Percentiles rank a stretch among this genome's conserved stretches.
phyloP scores from a whole-genome alignment of 164 flowering plant genomes.

The Cinnamomum chago region DNA sequence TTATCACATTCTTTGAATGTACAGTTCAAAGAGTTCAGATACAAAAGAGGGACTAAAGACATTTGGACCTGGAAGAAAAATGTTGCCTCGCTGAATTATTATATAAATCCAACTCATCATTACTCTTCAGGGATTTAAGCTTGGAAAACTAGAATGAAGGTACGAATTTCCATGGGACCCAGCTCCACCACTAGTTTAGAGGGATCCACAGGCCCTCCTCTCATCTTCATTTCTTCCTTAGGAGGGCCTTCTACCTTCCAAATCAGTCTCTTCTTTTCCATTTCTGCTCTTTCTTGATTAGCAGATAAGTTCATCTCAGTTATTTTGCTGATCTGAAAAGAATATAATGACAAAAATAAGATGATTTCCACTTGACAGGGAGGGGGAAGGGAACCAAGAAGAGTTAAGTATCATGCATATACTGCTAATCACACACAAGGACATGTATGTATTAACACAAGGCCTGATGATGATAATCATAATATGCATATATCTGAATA shows the following conservation, averaged over 20 bases:
- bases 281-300: constrained; percentile 74
- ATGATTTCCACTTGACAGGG: background rate
- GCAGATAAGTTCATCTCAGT: constrained; percentile 79
- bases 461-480: background rate
- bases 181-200: constrained; percentile 58
- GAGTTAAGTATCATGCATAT: background rate
- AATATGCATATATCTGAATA: background rate
- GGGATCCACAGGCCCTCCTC: constrained; percentile 78
- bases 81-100: no score
- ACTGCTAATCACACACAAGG: background rate
- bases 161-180: constrained; percentile 90
- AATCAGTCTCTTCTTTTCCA: constrained; percentile 72
- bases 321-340: constrained; percentile 58
- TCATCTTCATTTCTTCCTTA: constrained; percentile 24
- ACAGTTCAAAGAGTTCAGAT: background rate
- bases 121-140: background rate
- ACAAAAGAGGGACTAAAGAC: background rate
- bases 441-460: background rate
- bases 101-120: background rate
- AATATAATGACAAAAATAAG: background rate
- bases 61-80: background rate
- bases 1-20: background rate
- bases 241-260: constrained; percentile 66
- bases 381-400: background rate
- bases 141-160: constrained; percentile 49